Base-by-base conservation (phyloP, 352 stramenopile species). In the Thalassiosira allenii region DNA sequence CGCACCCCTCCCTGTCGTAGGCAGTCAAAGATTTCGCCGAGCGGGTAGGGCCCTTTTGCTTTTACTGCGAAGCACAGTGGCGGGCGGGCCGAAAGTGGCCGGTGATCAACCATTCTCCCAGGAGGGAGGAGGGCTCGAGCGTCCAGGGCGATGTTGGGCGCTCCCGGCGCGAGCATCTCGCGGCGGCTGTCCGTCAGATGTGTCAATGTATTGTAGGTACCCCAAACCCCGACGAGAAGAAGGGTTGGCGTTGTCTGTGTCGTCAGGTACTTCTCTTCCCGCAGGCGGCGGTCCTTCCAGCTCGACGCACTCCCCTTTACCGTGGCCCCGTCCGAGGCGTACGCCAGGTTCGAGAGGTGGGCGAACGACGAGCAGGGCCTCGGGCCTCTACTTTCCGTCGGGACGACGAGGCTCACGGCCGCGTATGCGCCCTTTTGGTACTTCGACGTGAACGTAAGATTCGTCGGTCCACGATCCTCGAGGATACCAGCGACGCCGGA, bases 401-500 rank as follows among this genome's bases (percentile, higher is more conserved):
- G 68, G 29, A 54, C 20, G 12, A 43, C 53, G 14, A 52, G 17
- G 1, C 44, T 83, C 12, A 64, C 59, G 22, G 86, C 88, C 17
- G 68, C 83, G 1, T 92, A 87, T 65, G 76, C 81, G 56, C 89
- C 89, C 12, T 88, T 93, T 34, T 92, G 75, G 75, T 88, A 79
- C 11, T 93, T 93, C 83, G 83, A 92, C 74, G 29, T 93, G 12
- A 93, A 93, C 63, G 56, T 91, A 49, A 62, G 86, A 27, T 93
- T 91, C 65, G 67, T 77, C 9, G 40, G 49, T 30, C 12, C 14
- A 30, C 17, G 34, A 23, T 20, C 23, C n/a, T 33, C 0, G 23
- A 64, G 5, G 27, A 43, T 8, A 43, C 27, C 40, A 32, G 83
- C 64, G 62, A 90, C 75, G 25, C 89, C 89, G 17, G 66, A 85